phyloP scores from a whole-genome alignment of 805 yeast genomes.

The Candida arabinofermentans region DNA sequence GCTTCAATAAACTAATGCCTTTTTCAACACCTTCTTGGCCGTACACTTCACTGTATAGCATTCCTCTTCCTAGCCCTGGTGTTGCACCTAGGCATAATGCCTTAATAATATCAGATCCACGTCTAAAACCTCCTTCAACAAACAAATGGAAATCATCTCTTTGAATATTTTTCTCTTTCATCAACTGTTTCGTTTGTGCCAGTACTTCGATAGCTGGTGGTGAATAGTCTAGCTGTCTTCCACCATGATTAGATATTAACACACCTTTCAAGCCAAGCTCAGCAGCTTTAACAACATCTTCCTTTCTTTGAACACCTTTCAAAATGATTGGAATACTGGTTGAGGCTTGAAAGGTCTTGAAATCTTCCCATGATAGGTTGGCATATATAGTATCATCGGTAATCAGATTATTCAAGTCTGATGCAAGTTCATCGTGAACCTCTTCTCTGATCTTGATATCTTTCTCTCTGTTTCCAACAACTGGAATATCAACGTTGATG shows the following conservation, averaged over 20 bases:
- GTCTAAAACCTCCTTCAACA: slow-evolving; percentile 41
- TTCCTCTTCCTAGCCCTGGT: slow-evolving; percentile 73
- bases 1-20: slow-evolving; percentile 55
- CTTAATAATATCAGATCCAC: slow-evolving; percentile 41
- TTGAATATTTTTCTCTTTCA: slow-evolving; percentile 44
- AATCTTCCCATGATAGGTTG: slow-evolving; percentile 56
- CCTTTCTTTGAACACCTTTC: slow-evolving; percentile 67
- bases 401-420: slow-evolving; percentile 11
- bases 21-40: slow-evolving; percentile 70
- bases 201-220: slow-evolving; percentile 60
- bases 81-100: slow-evolving; percentile 42
- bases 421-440: slow-evolving; percentile 35
- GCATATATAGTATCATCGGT: slow-evolving; percentile 25
- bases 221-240: slow-evolving; percentile 63
- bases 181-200: slow-evolving; percentile 46
- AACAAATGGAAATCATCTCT: slow-evolving; percentile 48
- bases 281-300: slow-evolving; percentile 58
- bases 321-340: slow-evolving; percentile 45
- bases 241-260: slow-evolving; percentile 71
- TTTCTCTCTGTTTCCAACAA: slow-evolving; percentile 80
- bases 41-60: slow-evolving; percentile 71
- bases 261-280: slow-evolving; percentile 59
- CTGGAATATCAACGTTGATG: slow-evolving; percentile 84
- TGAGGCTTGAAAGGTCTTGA: slow-evolving; percentile 44
- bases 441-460: slow-evolving; percentile 67